These are phyloP conservation scores for Carpinus fangiana DNA, from an alignment of 306 rosid genomes.

Conservation along the genomic window DNA sequence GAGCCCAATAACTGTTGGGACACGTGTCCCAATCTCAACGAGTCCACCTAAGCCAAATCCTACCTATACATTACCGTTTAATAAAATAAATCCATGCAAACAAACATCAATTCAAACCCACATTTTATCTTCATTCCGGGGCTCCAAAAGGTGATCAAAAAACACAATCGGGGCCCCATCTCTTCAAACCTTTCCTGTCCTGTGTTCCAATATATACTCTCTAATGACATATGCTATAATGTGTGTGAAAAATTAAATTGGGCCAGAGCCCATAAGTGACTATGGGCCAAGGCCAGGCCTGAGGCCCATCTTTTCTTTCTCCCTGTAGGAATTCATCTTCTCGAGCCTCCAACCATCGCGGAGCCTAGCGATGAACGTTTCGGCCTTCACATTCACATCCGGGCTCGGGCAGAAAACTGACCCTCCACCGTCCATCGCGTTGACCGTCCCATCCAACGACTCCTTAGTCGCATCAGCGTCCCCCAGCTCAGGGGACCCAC, in stretches of 20 bases:
- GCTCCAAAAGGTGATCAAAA: slow-evolving; percentile 26
- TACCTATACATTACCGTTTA: not conserved
- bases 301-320: slow-evolving; percentile 28
- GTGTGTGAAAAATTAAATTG: not conserved
- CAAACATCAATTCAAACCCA: slow-evolving; percentile 3
- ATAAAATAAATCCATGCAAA: not conserved
- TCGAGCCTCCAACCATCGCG: slow-evolving; percentile 45
- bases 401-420: slow-evolving; percentile 81
- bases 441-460: slow-evolving; percentile 14
- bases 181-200: not conserved
- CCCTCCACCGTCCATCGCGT: slow-evolving; percentile 25
- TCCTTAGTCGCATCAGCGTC: slow-evolving; percentile 29
- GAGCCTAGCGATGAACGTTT: slow-evolving; percentile 52
- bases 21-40: too few species aligned
- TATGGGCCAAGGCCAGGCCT: not conserved
- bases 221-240: not conserved
- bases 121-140: not conserved
- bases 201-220: not conserved
- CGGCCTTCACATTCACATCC: slow-evolving; percentile 66
- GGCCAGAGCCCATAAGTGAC: not conserved
- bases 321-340: slow-evolving; percentile 48
- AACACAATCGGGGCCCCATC: slow-evolving; percentile 28
- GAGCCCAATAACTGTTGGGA: too few species aligned
- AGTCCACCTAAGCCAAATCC: too few species aligned
- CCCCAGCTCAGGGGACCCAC: slow-evolving; percentile 61